A percentile compares a stretch with the other conserved stretches of the same genome.
These are phyloP conservation scores for Plasmodium vivax DNA, from an alignment of 169 alveolate species.

Conservation along the genomic window DNA sequence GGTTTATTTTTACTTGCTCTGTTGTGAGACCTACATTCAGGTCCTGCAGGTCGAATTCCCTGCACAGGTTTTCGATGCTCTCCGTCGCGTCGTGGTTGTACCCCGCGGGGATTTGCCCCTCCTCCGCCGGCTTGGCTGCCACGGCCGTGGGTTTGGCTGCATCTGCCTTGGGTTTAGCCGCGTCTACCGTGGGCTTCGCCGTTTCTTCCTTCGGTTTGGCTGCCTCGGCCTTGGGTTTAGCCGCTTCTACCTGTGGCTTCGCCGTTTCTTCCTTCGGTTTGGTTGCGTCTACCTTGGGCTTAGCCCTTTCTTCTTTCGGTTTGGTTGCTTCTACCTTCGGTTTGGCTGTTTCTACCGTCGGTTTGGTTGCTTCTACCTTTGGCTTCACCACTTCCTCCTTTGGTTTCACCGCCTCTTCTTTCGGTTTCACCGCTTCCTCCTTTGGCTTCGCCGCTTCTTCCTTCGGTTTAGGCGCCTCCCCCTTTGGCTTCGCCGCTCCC, in stretches of 20 bases:
- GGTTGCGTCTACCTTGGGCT: slow-evolving; percentile 30
- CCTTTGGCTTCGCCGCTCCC: neutral
- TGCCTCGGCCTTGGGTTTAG: neutral
- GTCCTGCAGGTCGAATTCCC: slow-evolving; percentile 83
- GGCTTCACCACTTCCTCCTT: slow-evolving; percentile 75
- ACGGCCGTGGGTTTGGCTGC: slow-evolving; percentile 61
- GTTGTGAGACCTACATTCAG: slow-evolving; percentile 80
- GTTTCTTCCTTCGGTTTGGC: neutral
- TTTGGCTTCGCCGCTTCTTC: neutral
- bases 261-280: no score
- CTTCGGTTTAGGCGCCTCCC: neutral
- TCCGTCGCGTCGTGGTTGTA: slow-evolving; percentile 81
- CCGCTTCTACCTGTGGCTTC: neutral
- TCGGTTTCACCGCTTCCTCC: neutral
- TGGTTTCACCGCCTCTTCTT: slow-evolving; percentile 64
- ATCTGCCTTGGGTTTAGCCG: slow-evolving; percentile 70
- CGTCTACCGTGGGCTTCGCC: slow-evolving; percentile 75
- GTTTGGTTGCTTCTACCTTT: slow-evolving; percentile 2
- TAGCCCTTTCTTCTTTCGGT: slow-evolving; percentile 35
- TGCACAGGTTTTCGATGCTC: slow-evolving; percentile 80
- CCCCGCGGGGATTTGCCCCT: slow-evolving; percentile 77
- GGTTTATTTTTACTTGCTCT: slow-evolving; percentile 82
- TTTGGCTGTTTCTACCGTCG: no score
- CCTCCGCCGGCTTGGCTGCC: slow-evolving; percentile 73
- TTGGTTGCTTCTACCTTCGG: neutral